A percentile compares a stretch with the other conserved stretches of the same genome.
Conservation (phyloP, 352 stramenopile genomes). For the Globisporangium orthogonon region DNA sequence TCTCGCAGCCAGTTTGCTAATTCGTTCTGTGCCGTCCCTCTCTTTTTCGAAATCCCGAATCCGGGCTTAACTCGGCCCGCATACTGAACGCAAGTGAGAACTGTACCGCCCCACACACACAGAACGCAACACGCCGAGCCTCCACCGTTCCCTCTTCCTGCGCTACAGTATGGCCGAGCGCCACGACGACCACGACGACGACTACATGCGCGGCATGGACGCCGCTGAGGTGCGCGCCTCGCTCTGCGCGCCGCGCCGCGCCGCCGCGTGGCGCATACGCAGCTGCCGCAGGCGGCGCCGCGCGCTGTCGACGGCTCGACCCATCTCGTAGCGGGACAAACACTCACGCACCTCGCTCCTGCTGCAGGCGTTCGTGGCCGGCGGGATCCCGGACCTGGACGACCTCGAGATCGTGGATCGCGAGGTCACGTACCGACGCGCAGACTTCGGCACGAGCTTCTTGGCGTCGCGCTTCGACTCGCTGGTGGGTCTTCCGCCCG, state of each 20-base stretch:
- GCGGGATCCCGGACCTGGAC: constrained; percentile 20
- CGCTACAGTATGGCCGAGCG: constrained; percentile 33
- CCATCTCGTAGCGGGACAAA: background rate
- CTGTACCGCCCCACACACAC: background rate
- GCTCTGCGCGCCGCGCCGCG: background rate
- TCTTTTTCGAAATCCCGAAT: too few relatives aligned
- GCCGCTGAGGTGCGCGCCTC: constrained; percentile 40
- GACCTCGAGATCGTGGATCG: constrained; percentile 25
- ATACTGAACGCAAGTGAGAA: too few relatives aligned
- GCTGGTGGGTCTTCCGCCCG: constrained; percentile 24
- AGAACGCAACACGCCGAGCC: background rate
- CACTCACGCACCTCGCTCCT: constrained; percentile 7
- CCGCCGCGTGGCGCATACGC: too few relatives aligned
- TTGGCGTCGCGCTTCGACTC: constrained; percentile 51
- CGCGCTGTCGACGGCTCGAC: background rate
- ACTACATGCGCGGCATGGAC: constrained; percentile 55
- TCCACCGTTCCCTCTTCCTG: background rate
- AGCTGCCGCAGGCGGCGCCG: too few relatives aligned
- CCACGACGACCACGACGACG: constrained; percentile 57
- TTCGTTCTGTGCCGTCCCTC: too few relatives aligned
- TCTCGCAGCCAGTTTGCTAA: too few relatives aligned
- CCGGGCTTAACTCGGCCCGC: too few relatives aligned
- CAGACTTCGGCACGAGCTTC: constrained; percentile 41
- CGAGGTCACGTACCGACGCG: constrained; percentile 65
- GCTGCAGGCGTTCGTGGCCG: constrained; percentile 21